Conservation (phyloP, 1,284 basidiomycete species). For the Melampsora larici-populina region DNA sequence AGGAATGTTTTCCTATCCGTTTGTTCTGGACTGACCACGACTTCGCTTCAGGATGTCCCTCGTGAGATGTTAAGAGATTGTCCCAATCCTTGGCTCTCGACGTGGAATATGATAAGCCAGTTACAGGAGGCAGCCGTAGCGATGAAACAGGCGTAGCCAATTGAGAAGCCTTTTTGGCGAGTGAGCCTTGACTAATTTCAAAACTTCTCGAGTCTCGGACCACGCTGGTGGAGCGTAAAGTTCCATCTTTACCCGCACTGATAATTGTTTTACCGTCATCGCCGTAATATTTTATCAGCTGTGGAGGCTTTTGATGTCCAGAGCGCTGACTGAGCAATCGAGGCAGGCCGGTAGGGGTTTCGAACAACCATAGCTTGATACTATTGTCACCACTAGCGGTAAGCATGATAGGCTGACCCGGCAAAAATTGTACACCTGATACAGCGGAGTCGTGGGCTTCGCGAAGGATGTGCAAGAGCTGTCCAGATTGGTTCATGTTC, state of each 20-base stretch:
- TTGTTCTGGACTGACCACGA: slow-evolving; percentile 85
- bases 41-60: slow-evolving; percentile 70
- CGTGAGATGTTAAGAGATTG: slow-evolving; percentile 84
- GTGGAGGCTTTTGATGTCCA: slow-evolving; percentile 86
- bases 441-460: slow-evolving; percentile 82
- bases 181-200: slow-evolving; percentile 88
- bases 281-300: slow-evolving; percentile 90
- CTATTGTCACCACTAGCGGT: slow-evolving; percentile 88
- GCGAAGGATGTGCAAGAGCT: slow-evolving; percentile 74
- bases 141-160: slow-evolving; percentile 74
- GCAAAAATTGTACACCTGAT: slow-evolving; percentile 77
- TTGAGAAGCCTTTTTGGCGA: slow-evolving; percentile 77
- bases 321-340: slow-evolving; percentile 84
- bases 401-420: slow-evolving; percentile 80
- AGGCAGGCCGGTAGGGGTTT: slow-evolving; percentile 78
- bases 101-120: slow-evolving; percentile 72
- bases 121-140: slow-evolving; percentile 68
- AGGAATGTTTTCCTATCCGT: slow-evolving; percentile 66
- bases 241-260: slow-evolving; percentile 76
- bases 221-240: slow-evolving; percentile 81
- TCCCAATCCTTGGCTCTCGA: slow-evolving; percentile 94
- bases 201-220: slow-evolving; percentile 89
- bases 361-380: slow-evolving; percentile 94
- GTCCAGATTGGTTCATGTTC: slow-evolving; percentile 78
- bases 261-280: slow-evolving; percentile 92